Conservation (phyloP, 768 basidiomycete genomes). For the Auricularia auricula-judae region DNA sequence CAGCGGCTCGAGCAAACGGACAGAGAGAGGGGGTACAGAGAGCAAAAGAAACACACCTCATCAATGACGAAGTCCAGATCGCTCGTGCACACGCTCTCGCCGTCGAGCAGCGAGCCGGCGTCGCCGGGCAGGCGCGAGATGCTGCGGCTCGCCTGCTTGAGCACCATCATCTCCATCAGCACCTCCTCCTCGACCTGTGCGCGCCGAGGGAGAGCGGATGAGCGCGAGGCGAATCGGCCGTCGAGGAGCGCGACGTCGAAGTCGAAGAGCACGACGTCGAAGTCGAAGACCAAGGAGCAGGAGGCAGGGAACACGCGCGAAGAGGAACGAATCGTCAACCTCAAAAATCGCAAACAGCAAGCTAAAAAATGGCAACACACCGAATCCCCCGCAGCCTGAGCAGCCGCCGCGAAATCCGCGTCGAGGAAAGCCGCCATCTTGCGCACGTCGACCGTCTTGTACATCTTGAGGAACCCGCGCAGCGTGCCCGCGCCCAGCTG, state of each 20-base stretch:
- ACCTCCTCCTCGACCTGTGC: conserved; percentile 78
- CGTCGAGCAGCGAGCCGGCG: conserved; percentile 57
- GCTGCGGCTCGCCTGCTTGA: conserved; percentile 81
- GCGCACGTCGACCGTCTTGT: conserved; percentile 83
- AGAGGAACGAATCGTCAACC: background rate
- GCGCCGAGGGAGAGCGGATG: background rate
- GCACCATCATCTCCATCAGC: conserved; percentile 92
- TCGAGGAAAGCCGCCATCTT: conserved; percentile 91
- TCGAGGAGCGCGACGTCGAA: background rate
- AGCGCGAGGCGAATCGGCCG: background rate
- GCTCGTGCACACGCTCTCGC: conserved; percentile 78
- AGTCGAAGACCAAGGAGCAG: background rate
- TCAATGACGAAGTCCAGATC: conserved; percentile 95
- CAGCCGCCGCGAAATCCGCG: conserved; percentile 17
- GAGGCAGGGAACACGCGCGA: background rate
- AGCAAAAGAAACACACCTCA: conserved; percentile 44
- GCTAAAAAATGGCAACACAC: background rate
- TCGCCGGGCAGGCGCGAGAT: conserved; percentile 29
- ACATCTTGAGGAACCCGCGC: conserved; percentile 87
- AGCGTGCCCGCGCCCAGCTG: conserved; percentile 73
- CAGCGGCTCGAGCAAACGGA: too few species aligned
- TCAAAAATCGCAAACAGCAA: background rate
- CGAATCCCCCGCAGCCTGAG: conserved; percentile 17
- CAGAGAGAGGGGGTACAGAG: too few species aligned
- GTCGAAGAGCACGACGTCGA: too few species aligned